A percentile compares a stretch with the other conserved stretches of the same genome.
Conservation (phyloP, 495 filamentous ascomycete genomes). For the Talaromyces adpressus region DNA sequence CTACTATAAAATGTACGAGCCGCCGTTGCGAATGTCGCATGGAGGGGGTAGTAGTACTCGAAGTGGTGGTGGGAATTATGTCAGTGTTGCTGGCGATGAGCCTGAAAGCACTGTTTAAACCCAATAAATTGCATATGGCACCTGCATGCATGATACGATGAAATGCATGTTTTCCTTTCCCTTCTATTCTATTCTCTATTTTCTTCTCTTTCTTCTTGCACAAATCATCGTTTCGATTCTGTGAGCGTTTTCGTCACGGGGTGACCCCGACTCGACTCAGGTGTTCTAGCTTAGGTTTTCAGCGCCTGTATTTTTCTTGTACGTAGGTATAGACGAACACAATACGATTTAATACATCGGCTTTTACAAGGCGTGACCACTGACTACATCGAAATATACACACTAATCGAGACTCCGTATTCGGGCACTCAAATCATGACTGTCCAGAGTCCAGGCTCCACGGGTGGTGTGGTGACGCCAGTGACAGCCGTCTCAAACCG, state of each 20-base stretch:
- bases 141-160: not conserved
- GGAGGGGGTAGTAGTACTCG: constrained; percentile 15
- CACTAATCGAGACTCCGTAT: not conserved
- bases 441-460: no score
- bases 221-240: not conserved
- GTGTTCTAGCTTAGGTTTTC: not conserved
- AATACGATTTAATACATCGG: not conserved
- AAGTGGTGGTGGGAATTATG: constrained; percentile 19
- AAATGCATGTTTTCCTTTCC: not conserved
- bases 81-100: constrained; percentile 35
- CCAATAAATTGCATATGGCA: not conserved
- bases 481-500: no score
- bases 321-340: not conserved
- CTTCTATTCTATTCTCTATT: not conserved
- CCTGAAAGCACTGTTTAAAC: constrained; percentile 16
- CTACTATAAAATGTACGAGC: constrained; percentile 86
- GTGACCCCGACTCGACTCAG: not conserved
- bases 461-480: no score
- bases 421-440: not conserved
- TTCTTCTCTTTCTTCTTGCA: not conserved
- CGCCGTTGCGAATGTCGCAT: constrained; percentile 58
- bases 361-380: not conserved
- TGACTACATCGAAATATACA: not conserved
- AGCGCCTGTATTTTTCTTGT: not conserved
- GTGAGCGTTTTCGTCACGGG: not conserved